A percentile compares a stretch with the other conserved stretches of the same genome.
phyloP scores from a whole-genome alignment of 2,329 filamentous ascomycete genomes.

The Bipolaris sorokiniana region DNA sequence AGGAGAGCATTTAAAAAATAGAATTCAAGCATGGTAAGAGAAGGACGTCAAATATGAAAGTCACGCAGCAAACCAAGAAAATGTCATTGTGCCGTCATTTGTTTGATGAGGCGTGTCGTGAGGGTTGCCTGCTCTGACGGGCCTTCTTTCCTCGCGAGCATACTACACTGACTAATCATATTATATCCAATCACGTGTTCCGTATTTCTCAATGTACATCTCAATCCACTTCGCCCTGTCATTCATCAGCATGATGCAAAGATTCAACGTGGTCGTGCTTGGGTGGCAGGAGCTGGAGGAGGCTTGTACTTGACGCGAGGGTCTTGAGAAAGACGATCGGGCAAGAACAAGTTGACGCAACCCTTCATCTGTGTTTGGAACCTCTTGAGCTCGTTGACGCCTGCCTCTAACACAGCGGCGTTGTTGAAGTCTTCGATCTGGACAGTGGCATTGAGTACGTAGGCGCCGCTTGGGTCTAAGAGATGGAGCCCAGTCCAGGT shows the following conservation, averaged over 20 bases:
- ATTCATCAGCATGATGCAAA: not conserved
- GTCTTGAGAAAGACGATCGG: slow-evolving; percentile 65
- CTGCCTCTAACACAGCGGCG: slow-evolving; percentile 60
- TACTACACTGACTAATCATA: not conserved
- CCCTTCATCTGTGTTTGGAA: slow-evolving; percentile 63
- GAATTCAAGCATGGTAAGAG: no score
- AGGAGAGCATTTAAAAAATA: no score
- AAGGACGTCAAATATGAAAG: no score
- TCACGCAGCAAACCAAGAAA: no score
- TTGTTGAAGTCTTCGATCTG: slow-evolving; percentile 63
- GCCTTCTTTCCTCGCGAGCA: no score
- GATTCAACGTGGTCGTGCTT: slow-evolving; percentile 28
- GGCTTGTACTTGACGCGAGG: slow-evolving; percentile 61
- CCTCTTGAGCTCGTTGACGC: slow-evolving; percentile 60
- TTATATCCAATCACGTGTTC: not conserved
- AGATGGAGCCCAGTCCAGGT: slow-evolving; percentile 55
- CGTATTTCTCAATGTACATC: not conserved
- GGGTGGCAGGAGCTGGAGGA: slow-evolving; percentile 22
- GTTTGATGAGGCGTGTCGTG: no score
- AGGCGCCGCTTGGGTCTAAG: slow-evolving; percentile 63
- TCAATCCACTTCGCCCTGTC: not conserved
- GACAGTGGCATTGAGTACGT: slow-evolving; percentile 64
- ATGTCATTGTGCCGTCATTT: no score
- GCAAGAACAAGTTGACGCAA: slow-evolving; percentile 62
- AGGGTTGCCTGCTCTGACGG: no score